These are phyloP conservation scores for Agaricus blazei DNA, from an alignment of 768 basidiomycete genomes.

Conservation along the genomic window DNA sequence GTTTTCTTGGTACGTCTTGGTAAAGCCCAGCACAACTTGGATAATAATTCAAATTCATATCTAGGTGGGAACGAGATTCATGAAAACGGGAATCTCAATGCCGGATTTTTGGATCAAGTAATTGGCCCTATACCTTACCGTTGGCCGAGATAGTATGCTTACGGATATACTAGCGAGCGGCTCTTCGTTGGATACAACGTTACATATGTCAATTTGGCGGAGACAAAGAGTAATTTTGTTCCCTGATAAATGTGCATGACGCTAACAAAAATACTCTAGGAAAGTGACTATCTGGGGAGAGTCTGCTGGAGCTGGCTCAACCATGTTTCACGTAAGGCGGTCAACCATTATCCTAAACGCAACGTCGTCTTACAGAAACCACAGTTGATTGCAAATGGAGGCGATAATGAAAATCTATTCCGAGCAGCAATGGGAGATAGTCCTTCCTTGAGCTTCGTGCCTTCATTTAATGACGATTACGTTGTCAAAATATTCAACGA, in stretches of 20 bases:
- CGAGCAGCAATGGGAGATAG: constrained; percentile 39
- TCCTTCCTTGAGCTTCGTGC: constrained; percentile 33
- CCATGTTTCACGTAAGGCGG: constrained; percentile 31
- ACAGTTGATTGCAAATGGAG: constrained; percentile 34
- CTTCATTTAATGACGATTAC: constrained; percentile 27
- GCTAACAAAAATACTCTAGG: constrained; percentile 14
- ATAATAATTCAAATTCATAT: not conserved
- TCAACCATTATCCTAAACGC: not conserved
- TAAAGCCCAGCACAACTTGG: not conserved
- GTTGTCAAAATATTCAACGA: constrained; percentile 29
- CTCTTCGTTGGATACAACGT: constrained; percentile 31
- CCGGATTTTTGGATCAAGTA: constrained; percentile 37
- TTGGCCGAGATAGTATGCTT: not conserved
- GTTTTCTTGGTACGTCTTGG: constrained; percentile 28
- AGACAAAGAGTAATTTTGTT: constrained; percentile 22
- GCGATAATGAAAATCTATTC: constrained; percentile 32
- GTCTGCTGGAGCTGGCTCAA: constrained; percentile 37
- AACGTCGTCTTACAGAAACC: not conserved
- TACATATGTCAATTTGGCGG: constrained; percentile 34
- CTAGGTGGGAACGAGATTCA: constrained; percentile 29
- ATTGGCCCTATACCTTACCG: not conserved
- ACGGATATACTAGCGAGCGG: constrained; percentile 22
- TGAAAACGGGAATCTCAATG: constrained; percentile 29
- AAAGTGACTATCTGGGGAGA: constrained; percentile 39
- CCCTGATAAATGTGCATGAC: not conserved